Conservation (phyloP, 495 filamentous ascomycete genomes). For the Evernia prunastri region DNA sequence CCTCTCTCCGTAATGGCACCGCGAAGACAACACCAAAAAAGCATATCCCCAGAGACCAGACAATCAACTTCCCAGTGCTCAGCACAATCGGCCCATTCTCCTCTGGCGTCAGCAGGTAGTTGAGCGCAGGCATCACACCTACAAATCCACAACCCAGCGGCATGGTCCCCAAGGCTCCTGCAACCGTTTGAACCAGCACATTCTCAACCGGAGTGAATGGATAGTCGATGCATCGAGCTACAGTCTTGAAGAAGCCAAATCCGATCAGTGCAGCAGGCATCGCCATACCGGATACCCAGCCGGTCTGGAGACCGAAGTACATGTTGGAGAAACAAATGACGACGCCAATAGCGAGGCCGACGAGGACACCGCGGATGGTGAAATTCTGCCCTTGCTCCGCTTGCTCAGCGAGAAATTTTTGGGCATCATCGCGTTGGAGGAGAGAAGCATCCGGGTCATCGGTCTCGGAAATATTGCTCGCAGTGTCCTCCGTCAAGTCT, state of each 20-base stretch:
- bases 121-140: conserved; percentile 84
- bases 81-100: conserved; percentile 67
- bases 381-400: conserved; percentile 51
- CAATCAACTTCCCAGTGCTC: conserved; percentile 64
- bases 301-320: conserved; percentile 96
- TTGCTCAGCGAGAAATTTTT: conserved; percentile 33
- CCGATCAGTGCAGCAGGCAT: conserved; percentile 95
- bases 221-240: conserved; percentile 60
- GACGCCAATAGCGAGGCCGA: conserved; percentile 76
- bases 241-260: conserved; percentile 87
- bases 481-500: not conserved
- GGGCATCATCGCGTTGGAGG: conserved; percentile 33
- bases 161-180: conserved; percentile 93
- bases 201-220: conserved; percentile 96
- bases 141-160: conserved; percentile 94
- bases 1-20: conserved; percentile 77
- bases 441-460: conserved; percentile 16
- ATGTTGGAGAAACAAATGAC: conserved; percentile 93
- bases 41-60: conserved; percentile 87
- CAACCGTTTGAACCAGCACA: conserved; percentile 94
- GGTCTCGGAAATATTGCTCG: conserved; percentile 16
- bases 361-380: conserved; percentile 70
- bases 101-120: conserved; percentile 67
- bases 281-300: conserved; percentile 78
- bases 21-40: conserved; percentile 97